These are phyloP conservation scores for Ophiognomonia clavigignenti-juglandacearum DNA, from an alignment of 2,329 filamentous ascomycete species.

Conservation along the genomic window DNA sequence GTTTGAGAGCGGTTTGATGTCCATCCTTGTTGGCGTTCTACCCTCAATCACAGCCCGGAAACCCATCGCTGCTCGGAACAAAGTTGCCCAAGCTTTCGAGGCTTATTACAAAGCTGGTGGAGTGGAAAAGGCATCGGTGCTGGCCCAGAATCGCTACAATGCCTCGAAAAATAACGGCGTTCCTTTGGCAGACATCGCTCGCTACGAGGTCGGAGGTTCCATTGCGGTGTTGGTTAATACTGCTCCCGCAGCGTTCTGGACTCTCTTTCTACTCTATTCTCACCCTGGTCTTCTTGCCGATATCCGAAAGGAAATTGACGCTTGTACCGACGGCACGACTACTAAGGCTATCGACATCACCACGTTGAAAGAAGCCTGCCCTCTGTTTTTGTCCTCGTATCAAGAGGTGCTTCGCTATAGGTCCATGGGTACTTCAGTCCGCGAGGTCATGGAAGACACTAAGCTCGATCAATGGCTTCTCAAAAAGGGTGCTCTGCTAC, in stretches of 20 bases:
- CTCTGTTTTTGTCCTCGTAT: conserved; percentile 17
- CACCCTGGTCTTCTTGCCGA: background rate
- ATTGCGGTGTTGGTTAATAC: conserved; percentile 37
- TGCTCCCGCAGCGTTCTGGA: conserved; percentile 34
- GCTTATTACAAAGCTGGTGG: conserved; percentile 35
- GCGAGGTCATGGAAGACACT: conserved; percentile 25
- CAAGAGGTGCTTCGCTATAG: conserved; percentile 36
- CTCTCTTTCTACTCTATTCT: conserved; percentile 29
- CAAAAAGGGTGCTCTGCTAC: conserved; percentile 24
- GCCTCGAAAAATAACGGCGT: conserved; percentile 26
- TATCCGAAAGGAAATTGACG: conserved; percentile 5
- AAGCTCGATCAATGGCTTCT: conserved; percentile 21
- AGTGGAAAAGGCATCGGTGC: conserved; percentile 31
- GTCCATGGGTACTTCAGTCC: conserved; percentile 30
- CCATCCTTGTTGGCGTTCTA: conserved; percentile 21
- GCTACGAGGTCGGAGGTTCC: conserved; percentile 34
- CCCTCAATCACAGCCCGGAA: conserved; percentile 27
- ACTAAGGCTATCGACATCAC: conserved; percentile 24
- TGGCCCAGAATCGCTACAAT: conserved; percentile 32
- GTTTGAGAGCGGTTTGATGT: conserved; percentile 21
- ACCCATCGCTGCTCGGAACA: conserved; percentile 26
- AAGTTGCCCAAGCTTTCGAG: conserved; percentile 30
- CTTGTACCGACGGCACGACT: background rate
- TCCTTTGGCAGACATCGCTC: conserved; percentile 30
- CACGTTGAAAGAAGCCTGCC: conserved; percentile 29